Evolutionary conservation across 2,329 filamentous ascomycete species (phyloP), one percentile per base, ranked within the genome.

Genomic region (Remersonia thermophila): DNA sequence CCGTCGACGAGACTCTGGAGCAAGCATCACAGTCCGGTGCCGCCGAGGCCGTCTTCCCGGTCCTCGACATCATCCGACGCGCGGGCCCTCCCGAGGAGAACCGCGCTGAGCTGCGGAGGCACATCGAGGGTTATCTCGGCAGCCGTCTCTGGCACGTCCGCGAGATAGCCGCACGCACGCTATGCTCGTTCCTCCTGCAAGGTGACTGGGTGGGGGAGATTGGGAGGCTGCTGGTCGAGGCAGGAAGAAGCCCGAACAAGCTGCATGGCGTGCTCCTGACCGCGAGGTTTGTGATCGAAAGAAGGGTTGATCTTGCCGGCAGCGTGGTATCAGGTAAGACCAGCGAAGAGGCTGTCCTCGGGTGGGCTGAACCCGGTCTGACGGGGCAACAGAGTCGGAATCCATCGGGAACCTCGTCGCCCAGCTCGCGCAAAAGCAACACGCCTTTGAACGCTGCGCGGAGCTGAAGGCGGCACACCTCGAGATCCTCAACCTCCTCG

Each of bases 61-160:
- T 81, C 1, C 61, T 93, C n/a, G 82, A 89, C 47, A 81, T 93
- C 26, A 68, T 91, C 33, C 74, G 82, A 33, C 71, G 83, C 35
- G 78, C 79, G 9, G 73, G 75, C 0, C 75, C 83, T 1, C 81
- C 82, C 0, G 65, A 70, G 16, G 53, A 65, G 3, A 58, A 72
- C 39, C 62, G 69, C 2, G 58, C 63, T 1, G 63, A 70, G 32
- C 69, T 86, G 4, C 67, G 72, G 46, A 49, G 56, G 3, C 65
- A 71, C 32, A 73, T 89, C 7, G 56, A 68, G 6, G 65, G 63
- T 29, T 77, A 87, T 37, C 64, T 85, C 3, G 69, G 65, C 9
- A 85, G 78, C 43, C 69, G 69, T 1, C 71, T 84, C 13, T 91
- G 84, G 84, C 81, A 86, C 51, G 73, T 91, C 6, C 68, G 84